Conservation (phyloP, 768 basidiomycete genomes). For the Termitomyces bulborhizus region DNA sequence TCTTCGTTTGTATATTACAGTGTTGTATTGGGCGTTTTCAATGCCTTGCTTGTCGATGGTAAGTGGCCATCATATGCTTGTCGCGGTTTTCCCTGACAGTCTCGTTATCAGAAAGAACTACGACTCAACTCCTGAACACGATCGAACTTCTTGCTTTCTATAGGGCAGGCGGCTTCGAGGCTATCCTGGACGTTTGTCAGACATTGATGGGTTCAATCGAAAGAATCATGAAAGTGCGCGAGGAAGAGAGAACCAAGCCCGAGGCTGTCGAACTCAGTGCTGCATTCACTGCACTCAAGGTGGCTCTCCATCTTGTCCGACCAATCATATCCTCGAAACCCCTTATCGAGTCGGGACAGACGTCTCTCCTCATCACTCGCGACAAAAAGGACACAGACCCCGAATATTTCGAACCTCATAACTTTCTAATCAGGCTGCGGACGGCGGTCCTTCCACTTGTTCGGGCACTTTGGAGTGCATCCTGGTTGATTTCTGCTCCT, state of each 20-base stretch:
- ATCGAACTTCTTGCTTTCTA: conserved; percentile 75
- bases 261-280: conserved; percentile 64
- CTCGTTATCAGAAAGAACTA: conserved; percentile 57
- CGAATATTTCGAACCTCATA: conserved; percentile 80
- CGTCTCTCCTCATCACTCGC: conserved; percentile 57
- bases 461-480: conserved; percentile 69
- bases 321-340: conserved; percentile 75
- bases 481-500: conserved; percentile 77
- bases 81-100: conserved; percentile 8
- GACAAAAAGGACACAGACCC: conserved; percentile 76
- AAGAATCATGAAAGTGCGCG: conserved; percentile 37
- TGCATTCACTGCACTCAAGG: conserved; percentile 77
- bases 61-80: conserved; percentile 5
- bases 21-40: conserved; percentile 39
- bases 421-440: conserved; percentile 82
- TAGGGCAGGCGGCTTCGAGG: conserved; percentile 62
- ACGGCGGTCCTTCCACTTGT: conserved; percentile 62
- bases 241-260: conserved; percentile 51
- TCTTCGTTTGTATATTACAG: conserved; percentile 41
- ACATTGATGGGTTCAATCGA: conserved; percentile 54
- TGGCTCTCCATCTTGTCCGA: conserved; percentile 70
- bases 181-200: conserved; percentile 53
- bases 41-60: conserved; percentile 46
- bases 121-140: conserved; percentile 72
- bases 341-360: conserved; percentile 83